Percentiles rank a stretch among this genome's conserved stretches.
phyloP scores from a whole-genome alignment of 2,329 filamentous ascomycete species.

The Remersonia thermophila region DNA sequence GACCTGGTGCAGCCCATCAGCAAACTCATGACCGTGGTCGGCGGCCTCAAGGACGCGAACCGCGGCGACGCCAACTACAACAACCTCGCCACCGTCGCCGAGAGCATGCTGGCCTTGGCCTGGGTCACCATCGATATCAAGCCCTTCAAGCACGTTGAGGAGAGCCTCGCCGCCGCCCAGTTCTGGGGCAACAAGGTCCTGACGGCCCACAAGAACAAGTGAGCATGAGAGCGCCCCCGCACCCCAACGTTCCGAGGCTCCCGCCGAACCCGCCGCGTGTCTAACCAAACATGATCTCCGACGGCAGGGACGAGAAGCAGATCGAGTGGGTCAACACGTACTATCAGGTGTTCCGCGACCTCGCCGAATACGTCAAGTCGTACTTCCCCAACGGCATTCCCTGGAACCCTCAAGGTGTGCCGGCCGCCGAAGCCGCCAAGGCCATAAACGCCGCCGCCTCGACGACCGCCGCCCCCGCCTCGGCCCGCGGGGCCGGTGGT shows the following conservation, averaged over 20 bases:
- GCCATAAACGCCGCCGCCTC: slow-evolving; percentile 38
- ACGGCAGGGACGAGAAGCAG: slow-evolving; percentile 47
- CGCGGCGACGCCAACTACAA: slow-evolving; percentile 63
- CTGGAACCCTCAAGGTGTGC: slow-evolving; percentile 72
- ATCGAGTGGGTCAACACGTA: slow-evolving; percentile 87
- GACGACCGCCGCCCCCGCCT: slow-evolving; percentile 33
- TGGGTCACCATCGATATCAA: slow-evolving; percentile 82
- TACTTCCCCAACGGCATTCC: slow-evolving; percentile 67
- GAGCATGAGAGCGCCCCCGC: slow-evolving; percentile 8
- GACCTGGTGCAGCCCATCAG: slow-evolving; percentile 80
- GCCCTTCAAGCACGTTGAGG: slow-evolving; percentile 74
- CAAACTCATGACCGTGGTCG: slow-evolving; percentile 65
- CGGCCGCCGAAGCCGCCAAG: slow-evolving; percentile 54
- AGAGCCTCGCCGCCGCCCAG: slow-evolving; percentile 71
- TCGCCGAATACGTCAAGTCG: slow-evolving; percentile 73
- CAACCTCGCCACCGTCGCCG: slow-evolving; percentile 75
- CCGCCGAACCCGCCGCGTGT: background rate
- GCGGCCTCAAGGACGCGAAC: slow-evolving; percentile 71
- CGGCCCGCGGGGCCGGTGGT: slow-evolving; percentile 39
- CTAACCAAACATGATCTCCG: slow-evolving; percentile 6
- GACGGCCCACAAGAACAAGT: slow-evolving; percentile 73
- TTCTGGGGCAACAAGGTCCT: slow-evolving; percentile 92
- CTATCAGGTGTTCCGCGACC: slow-evolving; percentile 76
- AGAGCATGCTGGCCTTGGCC: slow-evolving; percentile 77
- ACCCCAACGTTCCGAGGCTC: no score